phyloP scores from a whole-genome alignment of 495 filamentous ascomycete genomes.

The Haplographium delicatum region DNA sequence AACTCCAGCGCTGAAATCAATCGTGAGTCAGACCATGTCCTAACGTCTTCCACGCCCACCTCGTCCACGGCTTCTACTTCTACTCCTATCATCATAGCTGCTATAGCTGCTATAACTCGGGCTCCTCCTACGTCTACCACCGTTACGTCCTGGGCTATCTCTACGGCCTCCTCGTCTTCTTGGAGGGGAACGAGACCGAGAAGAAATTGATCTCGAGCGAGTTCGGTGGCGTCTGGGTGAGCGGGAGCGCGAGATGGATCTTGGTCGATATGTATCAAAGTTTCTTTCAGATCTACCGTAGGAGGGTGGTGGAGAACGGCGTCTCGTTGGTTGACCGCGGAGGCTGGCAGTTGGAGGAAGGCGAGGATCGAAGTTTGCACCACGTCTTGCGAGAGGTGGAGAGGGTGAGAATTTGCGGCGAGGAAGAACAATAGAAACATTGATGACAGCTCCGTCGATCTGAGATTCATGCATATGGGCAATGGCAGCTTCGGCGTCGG shows the following conservation, averaged over 20 bases:
- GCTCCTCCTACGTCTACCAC: constrained; percentile 45
- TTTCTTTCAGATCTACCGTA: constrained; percentile 38
- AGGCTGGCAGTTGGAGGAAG: constrained; percentile 23
- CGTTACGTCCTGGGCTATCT: constrained; percentile 36
- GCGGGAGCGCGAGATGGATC: constrained; percentile 42
- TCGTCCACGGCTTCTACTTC: constrained; percentile 35
- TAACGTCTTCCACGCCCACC: constrained; percentile 27
- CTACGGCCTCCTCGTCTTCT: constrained; percentile 33
- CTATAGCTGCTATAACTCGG: constrained; percentile 59
- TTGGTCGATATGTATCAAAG: constrained; percentile 49
- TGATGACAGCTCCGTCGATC: constrained; percentile 80
- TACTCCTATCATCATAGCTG: constrained; percentile 42
- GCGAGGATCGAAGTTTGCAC: constrained; percentile 43
- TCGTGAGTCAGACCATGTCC: background rate
- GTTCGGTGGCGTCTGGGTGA: constrained; percentile 37
- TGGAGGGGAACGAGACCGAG: constrained; percentile 51
- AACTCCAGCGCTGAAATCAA: constrained; percentile 17
- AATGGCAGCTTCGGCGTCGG: constrained; percentile 83
- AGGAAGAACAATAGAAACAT: constrained; percentile 90
- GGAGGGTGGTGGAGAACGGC: constrained; percentile 33
- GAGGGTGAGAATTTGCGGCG: constrained; percentile 58
- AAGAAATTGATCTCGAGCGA: constrained; percentile 42
- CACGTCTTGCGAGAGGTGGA: constrained; percentile 43
- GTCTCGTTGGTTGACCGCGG: constrained; percentile 32
- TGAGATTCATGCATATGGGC: constrained; percentile 98